Conservation (phyloP, 441 rosid species). For the Brassica hybrid region DNA sequence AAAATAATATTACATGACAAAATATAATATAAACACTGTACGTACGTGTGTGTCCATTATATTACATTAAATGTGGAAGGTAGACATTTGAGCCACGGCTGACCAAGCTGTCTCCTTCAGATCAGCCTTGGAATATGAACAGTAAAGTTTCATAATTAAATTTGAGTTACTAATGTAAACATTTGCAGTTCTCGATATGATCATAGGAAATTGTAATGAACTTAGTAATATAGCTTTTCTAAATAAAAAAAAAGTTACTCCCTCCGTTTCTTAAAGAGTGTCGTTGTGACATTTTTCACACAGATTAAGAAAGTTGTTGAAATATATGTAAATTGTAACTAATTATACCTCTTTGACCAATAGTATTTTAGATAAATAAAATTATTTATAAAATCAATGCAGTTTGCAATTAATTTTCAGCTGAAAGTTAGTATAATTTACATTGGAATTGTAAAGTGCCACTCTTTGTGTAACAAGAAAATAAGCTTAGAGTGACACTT, state of each 20-base stretch:
- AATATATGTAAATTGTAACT: too few relatives aligned
- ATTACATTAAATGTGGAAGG: slow-evolving; percentile 28
- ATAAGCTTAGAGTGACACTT: too few relatives aligned
- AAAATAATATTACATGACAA: not conserved
- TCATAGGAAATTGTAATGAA: slow-evolving; percentile 43
- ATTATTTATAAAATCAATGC: too few relatives aligned
- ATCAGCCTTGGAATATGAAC: slow-evolving; percentile 57
- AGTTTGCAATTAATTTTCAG: too few relatives aligned
- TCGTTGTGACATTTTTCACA: too few relatives aligned
- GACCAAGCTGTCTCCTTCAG: slow-evolving; percentile 66
- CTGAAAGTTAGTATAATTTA: too few relatives aligned
- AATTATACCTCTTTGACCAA: too few relatives aligned
- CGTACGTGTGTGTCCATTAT: slow-evolving; percentile 37
- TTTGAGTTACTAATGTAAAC: slow-evolving; percentile 11
- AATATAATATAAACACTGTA: slow-evolving; percentile 14
- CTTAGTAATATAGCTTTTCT: not conserved
- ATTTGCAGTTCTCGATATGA: slow-evolving; percentile 51
- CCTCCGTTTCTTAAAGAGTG: too few relatives aligned
- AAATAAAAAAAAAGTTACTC: not conserved
- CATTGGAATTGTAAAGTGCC: too few relatives aligned
- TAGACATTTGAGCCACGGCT: slow-evolving; percentile 58
- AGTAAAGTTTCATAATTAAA: slow-evolving; percentile 26
- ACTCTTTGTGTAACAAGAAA: too few relatives aligned
- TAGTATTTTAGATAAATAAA: too few relatives aligned
- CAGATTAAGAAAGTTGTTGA: too few relatives aligned